Evolutionary conservation across 192 early-diverging fungal genomes (phyloP).

Genomic region (Coemansia umbellata): DNA sequence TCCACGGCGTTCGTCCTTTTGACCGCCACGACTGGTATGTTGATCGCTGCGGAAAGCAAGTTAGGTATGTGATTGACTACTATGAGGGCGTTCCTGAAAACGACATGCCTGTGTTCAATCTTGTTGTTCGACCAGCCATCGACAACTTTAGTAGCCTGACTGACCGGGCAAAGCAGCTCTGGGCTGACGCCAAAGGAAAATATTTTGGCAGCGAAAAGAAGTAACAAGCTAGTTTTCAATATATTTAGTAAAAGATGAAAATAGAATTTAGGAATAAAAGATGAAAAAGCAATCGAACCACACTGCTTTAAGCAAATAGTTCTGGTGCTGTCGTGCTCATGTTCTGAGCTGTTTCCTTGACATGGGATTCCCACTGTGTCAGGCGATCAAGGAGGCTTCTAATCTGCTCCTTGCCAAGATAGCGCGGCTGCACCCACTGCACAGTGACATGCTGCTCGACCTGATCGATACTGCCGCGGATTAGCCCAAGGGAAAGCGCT

Average conservation of each 20-base stretch:
- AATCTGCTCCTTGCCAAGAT: constrained; percentile 88
- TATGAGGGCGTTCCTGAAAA: constrained; percentile 74
- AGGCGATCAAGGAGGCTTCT: constrained; percentile 75
- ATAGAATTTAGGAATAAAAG: neutral
- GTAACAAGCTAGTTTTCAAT: neutral
- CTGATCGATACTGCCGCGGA: constrained; percentile 94
- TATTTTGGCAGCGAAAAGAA: constrained; percentile 10
- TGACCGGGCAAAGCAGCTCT: constrained; percentile 63
- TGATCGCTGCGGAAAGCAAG: constrained; percentile 80
- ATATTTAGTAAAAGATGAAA: neutral
- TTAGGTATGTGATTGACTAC: constrained; percentile 98
- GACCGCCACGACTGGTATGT: constrained; percentile 98
- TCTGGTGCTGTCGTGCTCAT: constrained; percentile 43
- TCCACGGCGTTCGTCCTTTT: constrained; percentile 81
- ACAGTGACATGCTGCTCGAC: constrained; percentile 84
- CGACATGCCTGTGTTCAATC: constrained; percentile 79
- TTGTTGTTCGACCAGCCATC: constrained; percentile 92
- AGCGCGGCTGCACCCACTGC: constrained; percentile 98
- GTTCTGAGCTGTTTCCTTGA: constrained; percentile 53
- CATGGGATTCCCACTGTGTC: constrained; percentile 80
- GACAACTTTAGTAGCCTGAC: constrained; percentile 67
- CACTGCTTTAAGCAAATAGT: constrained; percentile 27
- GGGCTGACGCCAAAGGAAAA: constrained; percentile 40
- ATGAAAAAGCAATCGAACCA: neutral
- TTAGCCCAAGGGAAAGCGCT: constrained; percentile 86